These are phyloP conservation scores for Pterothamnion heteromorphum DNA, from an alignment of 31 red algal genomes.

Conservation along the genomic window DNA sequence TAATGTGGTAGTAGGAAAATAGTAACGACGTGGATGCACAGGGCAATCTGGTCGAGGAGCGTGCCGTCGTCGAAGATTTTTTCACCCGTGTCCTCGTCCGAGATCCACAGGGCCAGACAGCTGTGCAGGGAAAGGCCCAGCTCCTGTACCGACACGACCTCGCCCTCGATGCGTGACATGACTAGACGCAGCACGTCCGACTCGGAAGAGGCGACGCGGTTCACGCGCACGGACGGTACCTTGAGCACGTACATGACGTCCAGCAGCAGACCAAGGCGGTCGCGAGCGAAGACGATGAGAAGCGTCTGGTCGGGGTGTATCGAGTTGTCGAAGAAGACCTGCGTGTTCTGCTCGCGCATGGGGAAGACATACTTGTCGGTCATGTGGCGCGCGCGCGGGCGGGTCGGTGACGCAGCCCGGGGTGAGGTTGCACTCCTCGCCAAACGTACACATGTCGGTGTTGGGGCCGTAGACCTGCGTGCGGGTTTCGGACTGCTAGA, in stretches of 20 bases:
- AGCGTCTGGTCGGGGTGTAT: conserved; percentile 48
- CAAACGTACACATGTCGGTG: conserved; percentile 59
- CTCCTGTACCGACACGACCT: conserved; percentile 46
- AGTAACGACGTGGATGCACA: no score
- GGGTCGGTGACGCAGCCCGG: conserved; percentile 23
- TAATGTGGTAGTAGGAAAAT: no score
- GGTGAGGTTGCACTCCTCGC: conserved; percentile 48
- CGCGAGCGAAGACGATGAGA: conserved; percentile 57
- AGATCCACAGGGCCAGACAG: conserved; percentile 63
- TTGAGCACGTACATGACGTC: conserved; percentile 67
- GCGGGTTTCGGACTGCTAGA: no score
- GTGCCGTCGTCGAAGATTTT: conserved; percentile 65
- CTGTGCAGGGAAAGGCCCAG: conserved; percentile 51
- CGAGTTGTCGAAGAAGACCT: conserved; percentile 75
- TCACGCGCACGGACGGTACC: conserved; percentile 52
- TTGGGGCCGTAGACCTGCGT: conserved; percentile 52
- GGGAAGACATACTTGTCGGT: conserved; percentile 77
- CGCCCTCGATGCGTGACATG: conserved; percentile 61
- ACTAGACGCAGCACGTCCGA: conserved; percentile 56
- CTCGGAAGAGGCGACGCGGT: conserved; percentile 47
- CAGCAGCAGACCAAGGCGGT: conserved; percentile 58
- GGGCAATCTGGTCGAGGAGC: conserved; percentile 50
- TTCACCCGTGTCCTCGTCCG: conserved; percentile 50
- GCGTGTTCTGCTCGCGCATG: conserved; percentile 69
- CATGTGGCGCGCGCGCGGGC: no score